phyloP scores from a whole-genome alignment of 169 alveolate species.

The Nephromyces sp. region DNA sequence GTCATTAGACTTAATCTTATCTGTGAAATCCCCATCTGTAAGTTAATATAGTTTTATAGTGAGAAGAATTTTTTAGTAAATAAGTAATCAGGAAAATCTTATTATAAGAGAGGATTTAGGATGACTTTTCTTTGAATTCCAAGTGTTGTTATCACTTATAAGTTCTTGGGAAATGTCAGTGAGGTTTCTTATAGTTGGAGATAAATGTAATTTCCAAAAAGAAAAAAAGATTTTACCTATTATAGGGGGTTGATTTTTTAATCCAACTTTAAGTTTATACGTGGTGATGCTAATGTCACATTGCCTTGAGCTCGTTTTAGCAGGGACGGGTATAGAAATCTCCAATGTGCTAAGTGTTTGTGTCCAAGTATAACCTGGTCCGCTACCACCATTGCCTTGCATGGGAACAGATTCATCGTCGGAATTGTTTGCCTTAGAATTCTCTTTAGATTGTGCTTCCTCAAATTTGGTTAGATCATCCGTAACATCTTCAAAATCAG shows the following conservation, averaged over 20 bases:
- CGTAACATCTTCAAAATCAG: neutral
- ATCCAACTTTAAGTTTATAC: slow-evolving; percentile 18
- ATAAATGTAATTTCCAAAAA: neutral
- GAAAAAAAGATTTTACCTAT: slow-evolving; percentile 7
- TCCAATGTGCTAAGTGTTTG: slow-evolving; percentile 50
- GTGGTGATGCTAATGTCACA: slow-evolving; percentile 26
- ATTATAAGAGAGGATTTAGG: neutral
- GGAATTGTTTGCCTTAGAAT: slow-evolving; percentile 7
- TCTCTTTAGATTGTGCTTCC: slow-evolving; percentile 42
- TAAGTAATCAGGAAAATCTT: neutral
- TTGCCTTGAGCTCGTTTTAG: slow-evolving; percentile 40
- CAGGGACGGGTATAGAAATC: slow-evolving; percentile 34
- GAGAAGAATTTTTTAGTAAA: slow-evolving; percentile 38
- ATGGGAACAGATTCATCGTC: neutral
- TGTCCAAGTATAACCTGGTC: slow-evolving; percentile 42
- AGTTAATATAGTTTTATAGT: neutral
- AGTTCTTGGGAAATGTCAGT: slow-evolving; percentile 41
- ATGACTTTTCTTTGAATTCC: slow-evolving; percentile 48
- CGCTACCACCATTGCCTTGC: no score
- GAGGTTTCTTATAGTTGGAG: neutral
- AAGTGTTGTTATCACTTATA: slow-evolving; percentile 47
- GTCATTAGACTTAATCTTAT: slow-evolving; percentile 81
- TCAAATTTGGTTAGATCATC: slow-evolving; percentile 34
- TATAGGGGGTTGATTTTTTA: slow-evolving; percentile 20
- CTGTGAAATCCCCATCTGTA: slow-evolving; percentile 76